These are phyloP conservation scores for Hypoxylon trugodes DNA, from an alignment of 495 filamentous ascomycete species.

Conservation along the genomic window DNA sequence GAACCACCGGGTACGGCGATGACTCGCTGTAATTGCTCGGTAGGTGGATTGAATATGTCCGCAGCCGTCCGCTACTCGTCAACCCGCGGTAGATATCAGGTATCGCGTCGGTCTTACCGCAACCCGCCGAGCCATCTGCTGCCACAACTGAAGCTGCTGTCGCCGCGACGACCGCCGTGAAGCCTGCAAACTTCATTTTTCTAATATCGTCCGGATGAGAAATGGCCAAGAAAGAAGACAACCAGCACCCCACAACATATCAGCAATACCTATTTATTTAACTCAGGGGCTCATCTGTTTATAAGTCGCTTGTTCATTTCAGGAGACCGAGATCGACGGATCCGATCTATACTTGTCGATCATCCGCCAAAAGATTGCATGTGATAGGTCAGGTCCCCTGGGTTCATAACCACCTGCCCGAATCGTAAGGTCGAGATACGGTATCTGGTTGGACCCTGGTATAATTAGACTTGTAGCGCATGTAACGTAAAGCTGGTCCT, in stretches of 20 bases:
- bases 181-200: constrained; percentile 26
- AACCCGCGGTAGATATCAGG: constrained; percentile 34
- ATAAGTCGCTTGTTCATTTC: constrained; percentile 6
- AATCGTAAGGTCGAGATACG: constrained; percentile 19
- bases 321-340: constrained; percentile 30
- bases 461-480: constrained; percentile 6
- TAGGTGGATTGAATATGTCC: constrained; percentile 41
- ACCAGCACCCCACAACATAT: background rate
- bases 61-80: constrained; percentile 38
- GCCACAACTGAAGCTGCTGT: constrained; percentile 9
- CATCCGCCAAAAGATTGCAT: constrained; percentile 19
- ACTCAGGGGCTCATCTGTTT: constrained; percentile 20
- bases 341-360: constrained; percentile 21
- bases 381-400: constrained; percentile 15
- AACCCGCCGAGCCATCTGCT: constrained; percentile 33
- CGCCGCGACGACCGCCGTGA: constrained; percentile 7
- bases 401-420: constrained; percentile 25
- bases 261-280: background rate
- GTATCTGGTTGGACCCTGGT: constrained; percentile 21
- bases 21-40: constrained; percentile 37
- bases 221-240: background rate
- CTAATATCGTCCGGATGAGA: background rate
- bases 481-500: constrained; percentile 25
- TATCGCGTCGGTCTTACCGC: constrained; percentile 35
- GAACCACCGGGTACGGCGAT: constrained; percentile 38